Conservation (phyloP, 139 green algal species). For the Chlorella sorokiniana region DNA sequence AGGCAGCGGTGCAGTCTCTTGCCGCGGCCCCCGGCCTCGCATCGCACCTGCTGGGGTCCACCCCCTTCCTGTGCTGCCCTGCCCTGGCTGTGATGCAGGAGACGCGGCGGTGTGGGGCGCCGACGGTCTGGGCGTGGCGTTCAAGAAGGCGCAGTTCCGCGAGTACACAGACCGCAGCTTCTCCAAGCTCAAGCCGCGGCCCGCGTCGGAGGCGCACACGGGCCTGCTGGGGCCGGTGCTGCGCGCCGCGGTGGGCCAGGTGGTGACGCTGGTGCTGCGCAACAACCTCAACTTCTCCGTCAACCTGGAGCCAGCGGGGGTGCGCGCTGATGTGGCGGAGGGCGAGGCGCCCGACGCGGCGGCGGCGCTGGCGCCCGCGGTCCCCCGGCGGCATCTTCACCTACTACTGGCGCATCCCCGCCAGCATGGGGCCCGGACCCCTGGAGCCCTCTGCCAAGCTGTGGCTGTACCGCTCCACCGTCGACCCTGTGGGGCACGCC, state of each 20-base stretch:
- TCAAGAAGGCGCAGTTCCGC: conserved; percentile 52
- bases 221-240: conserved; percentile 31
- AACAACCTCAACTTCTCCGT: conserved; percentile 43
- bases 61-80: no score
- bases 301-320: conserved; percentile 40
- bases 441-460: conserved; percentile 31
- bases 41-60: no score
- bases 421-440: background rate
- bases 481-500: conserved; percentile 49
- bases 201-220: background rate
- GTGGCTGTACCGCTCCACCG: conserved; percentile 47
- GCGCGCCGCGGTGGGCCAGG: conserved; percentile 36
- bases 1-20: background rate
- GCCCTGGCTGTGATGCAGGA: no score
- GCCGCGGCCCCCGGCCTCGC: background rate
- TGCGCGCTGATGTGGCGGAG: background rate
- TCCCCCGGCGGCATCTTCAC: conserved; percentile 3
- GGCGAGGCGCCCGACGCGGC: background rate
- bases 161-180: conserved; percentile 49
- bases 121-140: conserved; percentile 34
- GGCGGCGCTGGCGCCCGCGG: background rate
- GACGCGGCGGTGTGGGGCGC: conserved; percentile 2
- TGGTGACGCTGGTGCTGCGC: conserved; percentile 40
- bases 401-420: conserved; percentile 33
- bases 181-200: background rate